Conservation (phyloP, 257 asterid genomes). For the Solanum ossicruentum region DNA sequence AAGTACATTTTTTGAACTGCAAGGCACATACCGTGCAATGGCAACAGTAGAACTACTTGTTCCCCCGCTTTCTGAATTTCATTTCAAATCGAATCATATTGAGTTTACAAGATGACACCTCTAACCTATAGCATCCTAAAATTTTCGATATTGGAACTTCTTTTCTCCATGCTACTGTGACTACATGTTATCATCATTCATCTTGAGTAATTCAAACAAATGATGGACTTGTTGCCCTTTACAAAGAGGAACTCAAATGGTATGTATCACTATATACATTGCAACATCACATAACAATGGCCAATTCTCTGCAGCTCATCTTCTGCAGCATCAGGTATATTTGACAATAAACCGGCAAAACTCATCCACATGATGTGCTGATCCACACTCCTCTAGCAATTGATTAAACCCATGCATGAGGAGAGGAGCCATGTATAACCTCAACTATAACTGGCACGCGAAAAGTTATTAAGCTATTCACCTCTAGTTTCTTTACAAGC, state of each 20-base stretch:
- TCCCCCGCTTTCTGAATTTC: neutral
- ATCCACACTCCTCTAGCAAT: neutral
- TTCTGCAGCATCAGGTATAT: slow-evolving; percentile 2
- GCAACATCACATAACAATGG: slow-evolving; percentile 20
- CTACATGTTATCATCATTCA: slow-evolving; percentile 21
- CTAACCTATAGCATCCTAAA: slow-evolving; percentile 4
- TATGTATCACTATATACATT: slow-evolving; percentile 61
- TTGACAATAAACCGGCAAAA: slow-evolving; percentile 4
- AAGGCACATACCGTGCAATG: neutral
- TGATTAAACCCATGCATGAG: neutral
- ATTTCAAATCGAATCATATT: neutral
- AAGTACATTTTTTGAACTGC: neutral
- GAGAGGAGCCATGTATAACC: neutral
- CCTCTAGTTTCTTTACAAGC: slow-evolving; percentile 13
- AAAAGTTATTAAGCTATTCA: slow-evolving; percentile 3
- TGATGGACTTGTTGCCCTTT: slow-evolving; percentile 37
- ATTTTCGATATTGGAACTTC: slow-evolving; percentile 3
- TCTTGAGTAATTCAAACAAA: slow-evolving; percentile 18
- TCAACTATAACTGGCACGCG: neutral
- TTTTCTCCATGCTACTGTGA: neutral
- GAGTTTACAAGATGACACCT: neutral
- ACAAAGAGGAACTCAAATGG: slow-evolving; percentile 48
- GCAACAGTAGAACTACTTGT: neutral
- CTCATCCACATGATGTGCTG: neutral
- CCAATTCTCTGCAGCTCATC: slow-evolving; percentile 5